A percentile compares a stretch with the other conserved stretches of the same genome.
Evolutionary conservation across 148 eudicot species (phyloP).

Genomic region (Amaranthus hypochondriacus): DNA sequence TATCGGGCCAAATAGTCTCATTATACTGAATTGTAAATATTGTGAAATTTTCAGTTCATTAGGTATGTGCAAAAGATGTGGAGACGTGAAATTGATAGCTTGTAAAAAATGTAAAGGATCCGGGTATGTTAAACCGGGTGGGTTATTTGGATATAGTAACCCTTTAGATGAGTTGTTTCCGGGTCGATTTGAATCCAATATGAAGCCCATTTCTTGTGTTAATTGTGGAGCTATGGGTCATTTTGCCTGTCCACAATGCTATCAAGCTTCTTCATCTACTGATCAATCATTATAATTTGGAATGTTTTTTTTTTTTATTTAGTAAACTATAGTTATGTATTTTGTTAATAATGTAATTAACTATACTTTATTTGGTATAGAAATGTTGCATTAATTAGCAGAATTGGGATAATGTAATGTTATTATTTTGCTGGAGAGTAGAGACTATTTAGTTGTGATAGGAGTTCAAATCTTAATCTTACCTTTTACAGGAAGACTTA

Average conservation of each 20-base stretch:
- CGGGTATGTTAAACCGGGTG: conserved; percentile 45
- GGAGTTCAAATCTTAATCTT: too few relatives aligned
- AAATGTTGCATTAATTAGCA: too few relatives aligned
- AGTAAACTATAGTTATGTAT: too few relatives aligned
- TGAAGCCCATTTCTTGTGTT: conserved; percentile 30
- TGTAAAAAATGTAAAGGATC: conserved; percentile 64
- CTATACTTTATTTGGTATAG: too few relatives aligned
- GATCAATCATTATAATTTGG: not conserved
- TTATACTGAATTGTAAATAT: not conserved
- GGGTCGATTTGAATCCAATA: conserved; percentile 19
- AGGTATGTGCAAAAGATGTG: conserved; percentile 79
- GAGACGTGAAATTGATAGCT: conserved; percentile 63
- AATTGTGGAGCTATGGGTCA: conserved; percentile 50
- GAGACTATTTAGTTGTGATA: too few relatives aligned
- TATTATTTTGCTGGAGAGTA: too few relatives aligned
- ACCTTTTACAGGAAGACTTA: too few relatives aligned
- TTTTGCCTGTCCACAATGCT: conserved; percentile 53
- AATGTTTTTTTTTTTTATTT: not conserved
- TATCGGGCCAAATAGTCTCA: too few relatives aligned
- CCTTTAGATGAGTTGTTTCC: conserved; percentile 29
- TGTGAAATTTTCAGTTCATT: conserved; percentile 42
- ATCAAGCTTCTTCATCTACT: conserved; percentile 9
- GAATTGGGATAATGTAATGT: too few relatives aligned
- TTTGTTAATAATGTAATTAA: too few relatives aligned
- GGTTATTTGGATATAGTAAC: conserved; percentile 34